Base-by-base conservation (phyloP, 163 green algal species). In the Botryococcus braunii region DNA sequence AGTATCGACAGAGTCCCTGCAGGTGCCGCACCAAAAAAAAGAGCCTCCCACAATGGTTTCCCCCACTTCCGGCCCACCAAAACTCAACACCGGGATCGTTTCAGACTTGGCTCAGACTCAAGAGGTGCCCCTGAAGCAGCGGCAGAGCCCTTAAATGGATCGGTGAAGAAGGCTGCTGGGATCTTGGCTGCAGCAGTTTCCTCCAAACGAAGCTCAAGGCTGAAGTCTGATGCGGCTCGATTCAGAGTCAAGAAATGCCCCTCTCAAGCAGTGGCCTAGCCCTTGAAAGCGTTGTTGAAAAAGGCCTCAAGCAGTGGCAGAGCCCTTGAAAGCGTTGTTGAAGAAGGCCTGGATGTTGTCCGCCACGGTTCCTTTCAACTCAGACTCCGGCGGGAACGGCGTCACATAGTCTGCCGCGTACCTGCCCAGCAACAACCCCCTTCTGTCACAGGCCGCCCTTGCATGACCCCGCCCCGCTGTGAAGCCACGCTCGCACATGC, bases 321-420 rank as follows among this genome's bases (percentile, higher is more conserved):
- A n/a, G n/a, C n/a, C n/a, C n/a, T n/a, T n/a, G n/a, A n/a, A n/a
- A n/a, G n/a, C n/a, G 29, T 27, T 39, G 2, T 37, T 39, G 34
- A 34, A 63, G 34, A 34, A 66, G 35, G 47, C 35, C 32, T 40
- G 32, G 21, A 66, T 38, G 7, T 66, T 31, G 36, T 66, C 59
- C 25, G n/a, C 35, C 21, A 49, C 59, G 0, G 59, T 66, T 1
- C 34, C 35, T 25, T 38, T 48, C 34, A 66, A n/a, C 59, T 66
- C 8, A 5, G 17, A 23, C 36, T 66, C 59, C 7, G 59, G 59
- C 9, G 59, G 59, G 2, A 66, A 52, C 5, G 49, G 47, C 23
- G 59, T 66, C 21, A 66, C 35, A n/a, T 66, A 52, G 37, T 66
- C 59, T 7, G 59, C 34, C 36, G 49, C 34, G 59, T 66, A 52